Evolutionary conservation across 2,329 filamentous ascomycete genomes (phyloP).

Genomic region (Scortechinia acanthostroma): DNA sequence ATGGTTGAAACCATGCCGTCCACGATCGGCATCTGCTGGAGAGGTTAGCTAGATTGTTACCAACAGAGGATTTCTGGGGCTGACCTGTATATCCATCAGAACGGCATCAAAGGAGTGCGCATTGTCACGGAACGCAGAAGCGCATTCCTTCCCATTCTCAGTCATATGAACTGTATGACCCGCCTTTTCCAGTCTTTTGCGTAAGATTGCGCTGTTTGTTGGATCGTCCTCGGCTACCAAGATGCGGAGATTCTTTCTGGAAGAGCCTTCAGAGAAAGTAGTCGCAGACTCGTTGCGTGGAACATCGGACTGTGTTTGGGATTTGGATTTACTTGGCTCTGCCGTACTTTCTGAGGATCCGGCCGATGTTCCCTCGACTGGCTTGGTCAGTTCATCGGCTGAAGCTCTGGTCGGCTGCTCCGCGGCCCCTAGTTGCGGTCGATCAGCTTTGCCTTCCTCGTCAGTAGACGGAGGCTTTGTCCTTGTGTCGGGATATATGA

Average conservation of each 20-base stretch:
- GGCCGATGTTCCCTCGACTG: background rate
- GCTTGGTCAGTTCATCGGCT: too few species aligned
- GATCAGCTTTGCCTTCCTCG: too few species aligned
- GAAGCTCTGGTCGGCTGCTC: too few species aligned
- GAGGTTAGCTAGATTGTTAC: constrained; percentile 4
- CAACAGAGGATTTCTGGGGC: constrained; percentile 18
- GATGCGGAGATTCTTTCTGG: constrained; percentile 50
- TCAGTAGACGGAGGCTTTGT: too few species aligned
- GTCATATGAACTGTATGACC: constrained; percentile 69
- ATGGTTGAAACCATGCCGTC: constrained; percentile 77
- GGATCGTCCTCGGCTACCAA: constrained; percentile 84
- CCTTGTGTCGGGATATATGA: too few species aligned
- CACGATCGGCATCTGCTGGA: constrained; percentile 76
- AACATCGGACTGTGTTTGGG: too few species aligned
- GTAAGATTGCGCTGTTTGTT: constrained; percentile 75
- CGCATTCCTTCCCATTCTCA: constrained; percentile 79
- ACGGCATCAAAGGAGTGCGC: constrained; percentile 66
- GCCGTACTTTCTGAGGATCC: background rate
- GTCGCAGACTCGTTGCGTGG: too few species aligned
- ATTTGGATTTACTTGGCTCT: background rate
- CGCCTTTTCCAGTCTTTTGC: constrained; percentile 71
- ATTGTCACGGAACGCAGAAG: constrained; percentile 59
- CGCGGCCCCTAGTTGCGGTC: too few species aligned
- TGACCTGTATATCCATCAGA: constrained; percentile 87
- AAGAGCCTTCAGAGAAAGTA: background rate